Conservation (phyloP, 306 rosid species). For the Myrica gale region DNA sequence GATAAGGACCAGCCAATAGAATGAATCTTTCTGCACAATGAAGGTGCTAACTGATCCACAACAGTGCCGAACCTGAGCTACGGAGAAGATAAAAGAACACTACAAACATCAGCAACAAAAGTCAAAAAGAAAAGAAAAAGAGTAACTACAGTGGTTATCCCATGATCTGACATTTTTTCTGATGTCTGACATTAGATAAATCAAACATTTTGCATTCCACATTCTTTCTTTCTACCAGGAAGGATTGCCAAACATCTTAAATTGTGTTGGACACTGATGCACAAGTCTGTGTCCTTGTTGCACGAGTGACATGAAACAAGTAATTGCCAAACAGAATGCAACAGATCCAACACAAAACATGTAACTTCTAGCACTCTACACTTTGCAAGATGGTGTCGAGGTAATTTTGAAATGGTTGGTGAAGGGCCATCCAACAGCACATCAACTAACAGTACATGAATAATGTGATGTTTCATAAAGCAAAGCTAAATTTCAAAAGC, state of each 20-base stretch:
- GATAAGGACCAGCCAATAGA: constrained; percentile 81
- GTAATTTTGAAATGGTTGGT: not conserved
- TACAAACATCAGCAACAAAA: constrained; percentile 47
- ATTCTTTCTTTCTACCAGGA: constrained; percentile 19
- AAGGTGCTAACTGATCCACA: constrained; percentile 83
- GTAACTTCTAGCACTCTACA: not conserved
- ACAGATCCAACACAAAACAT: not conserved
- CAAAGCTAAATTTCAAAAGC: too few species aligned
- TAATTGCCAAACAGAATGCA: not conserved
- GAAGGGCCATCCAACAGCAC: not conserved
- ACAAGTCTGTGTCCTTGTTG: not conserved
- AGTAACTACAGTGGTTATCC: constrained; percentile 21
- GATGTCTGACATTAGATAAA: constrained; percentile 6
- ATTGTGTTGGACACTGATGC: not conserved
- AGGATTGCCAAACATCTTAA: not conserved
- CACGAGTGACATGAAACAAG: not conserved
- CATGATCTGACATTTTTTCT: not conserved
- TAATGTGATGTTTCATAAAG: not conserved
- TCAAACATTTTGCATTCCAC: constrained; percentile 4
- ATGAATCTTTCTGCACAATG: constrained; percentile 65
- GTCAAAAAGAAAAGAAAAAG: constrained; percentile 17
- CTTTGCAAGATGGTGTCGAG: not conserved
- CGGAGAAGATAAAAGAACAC: constrained; percentile 57
- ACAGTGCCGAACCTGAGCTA: constrained; percentile 98
- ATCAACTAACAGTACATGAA: not conserved